Evolutionary conservation across 352 stramenopile species (phyloP).

Genomic region (Halophytophthora batemanensis): DNA sequence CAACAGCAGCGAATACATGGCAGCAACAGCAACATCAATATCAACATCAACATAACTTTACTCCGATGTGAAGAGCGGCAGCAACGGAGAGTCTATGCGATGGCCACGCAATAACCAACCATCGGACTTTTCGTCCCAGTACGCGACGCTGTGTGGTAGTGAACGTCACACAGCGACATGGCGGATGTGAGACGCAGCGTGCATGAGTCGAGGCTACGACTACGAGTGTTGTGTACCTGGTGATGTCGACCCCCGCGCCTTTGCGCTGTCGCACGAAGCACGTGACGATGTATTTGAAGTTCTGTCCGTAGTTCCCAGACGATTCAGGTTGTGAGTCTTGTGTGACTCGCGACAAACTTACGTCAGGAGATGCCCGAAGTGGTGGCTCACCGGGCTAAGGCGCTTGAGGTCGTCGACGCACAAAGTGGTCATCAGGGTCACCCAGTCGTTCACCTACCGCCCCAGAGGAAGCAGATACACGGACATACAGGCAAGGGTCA

Average conservation of each 20-base stretch:
- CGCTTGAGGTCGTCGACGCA: conserved; percentile 67
- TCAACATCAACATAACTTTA: not conserved
- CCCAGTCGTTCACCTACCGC: conserved; percentile 61
- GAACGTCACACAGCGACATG: not conserved
- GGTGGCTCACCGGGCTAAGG: conserved; percentile 44
- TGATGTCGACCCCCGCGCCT: conserved; percentile 55
- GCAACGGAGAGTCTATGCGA: no score
- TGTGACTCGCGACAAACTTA: no score
- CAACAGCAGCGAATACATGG: not conserved
- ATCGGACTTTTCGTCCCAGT: conserved; percentile 76
- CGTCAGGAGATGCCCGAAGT: not conserved
- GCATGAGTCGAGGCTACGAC: not conserved
- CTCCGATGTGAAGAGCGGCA: no score
- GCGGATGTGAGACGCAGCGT: not conserved
- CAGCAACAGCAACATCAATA: not conserved
- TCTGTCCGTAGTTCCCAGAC: conserved; percentile 25
- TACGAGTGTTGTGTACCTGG: conserved; percentile 23
- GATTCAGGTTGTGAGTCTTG: not conserved
- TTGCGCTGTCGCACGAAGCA: conserved; percentile 69
- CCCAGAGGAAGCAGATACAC: not conserved
- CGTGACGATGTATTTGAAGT: conserved; percentile 86
- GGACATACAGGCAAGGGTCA: not conserved
- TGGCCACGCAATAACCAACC: conserved; percentile 21
- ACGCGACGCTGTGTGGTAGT: conserved; percentile 32
- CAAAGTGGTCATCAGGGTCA: conserved; percentile 59